Conservation (phyloP, 345 rosid species). For the Eutrema yunnanense region DNA sequence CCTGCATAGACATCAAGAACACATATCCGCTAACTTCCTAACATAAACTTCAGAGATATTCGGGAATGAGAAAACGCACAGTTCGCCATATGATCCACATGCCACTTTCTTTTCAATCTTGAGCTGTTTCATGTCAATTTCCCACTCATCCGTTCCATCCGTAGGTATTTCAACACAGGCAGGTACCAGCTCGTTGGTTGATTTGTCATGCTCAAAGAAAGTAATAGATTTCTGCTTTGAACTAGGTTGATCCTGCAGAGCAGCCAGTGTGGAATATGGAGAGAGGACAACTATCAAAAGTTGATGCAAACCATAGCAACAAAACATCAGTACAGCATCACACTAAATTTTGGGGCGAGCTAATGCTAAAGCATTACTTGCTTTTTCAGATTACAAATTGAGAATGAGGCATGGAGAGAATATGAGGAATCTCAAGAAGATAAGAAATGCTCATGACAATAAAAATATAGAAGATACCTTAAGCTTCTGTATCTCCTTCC, state of each 20-base stretch:
- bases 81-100: slow-evolving; percentile 83
- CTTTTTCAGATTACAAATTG: slow-evolving; percentile 1
- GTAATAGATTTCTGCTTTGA: slow-evolving; percentile 41
- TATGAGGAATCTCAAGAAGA: not conserved
- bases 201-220: slow-evolving; percentile 38
- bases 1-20: slow-evolving; percentile 37
- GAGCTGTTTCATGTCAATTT: slow-evolving; percentile 74
- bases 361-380: slow-evolving; percentile 10
- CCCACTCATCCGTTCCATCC: slow-evolving; percentile 98
- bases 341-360: not conserved
- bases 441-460: not conserved
- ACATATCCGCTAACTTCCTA: not conserved
- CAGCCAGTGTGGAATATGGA: slow-evolving; percentile 33
- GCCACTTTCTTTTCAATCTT: slow-evolving; percentile 68
- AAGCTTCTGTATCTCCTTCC: slow-evolving; percentile 61
- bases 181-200: slow-evolving; percentile 40
- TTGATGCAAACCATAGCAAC: slow-evolving; percentile 20
- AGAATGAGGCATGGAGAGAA: not conserved
- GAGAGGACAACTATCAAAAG: slow-evolving; percentile 10
- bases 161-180: slow-evolving; percentile 72
- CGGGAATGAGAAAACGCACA: slow-evolving; percentile 46
- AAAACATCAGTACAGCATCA: slow-evolving; percentile 4
- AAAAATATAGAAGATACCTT: slow-evolving; percentile 48
- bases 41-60: not conserved
- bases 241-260: slow-evolving; percentile 54